Base-by-base conservation (phyloP, 2,329 filamentous ascomycete species). In the Monilinia polystroma region DNA sequence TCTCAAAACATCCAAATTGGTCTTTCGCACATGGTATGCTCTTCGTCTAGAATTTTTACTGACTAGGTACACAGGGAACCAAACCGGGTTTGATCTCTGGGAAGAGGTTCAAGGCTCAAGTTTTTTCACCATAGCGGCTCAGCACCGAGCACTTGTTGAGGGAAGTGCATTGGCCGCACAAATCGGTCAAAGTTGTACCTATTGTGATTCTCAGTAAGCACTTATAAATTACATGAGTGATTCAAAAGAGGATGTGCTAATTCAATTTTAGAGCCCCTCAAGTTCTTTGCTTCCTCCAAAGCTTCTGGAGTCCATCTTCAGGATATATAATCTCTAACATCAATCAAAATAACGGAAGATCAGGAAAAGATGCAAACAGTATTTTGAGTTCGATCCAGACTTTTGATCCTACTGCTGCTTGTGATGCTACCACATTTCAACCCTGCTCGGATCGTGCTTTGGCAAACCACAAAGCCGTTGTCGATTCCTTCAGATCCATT, bases 71-170 rank as follows among this genome's bases (percentile, higher is more conserved):
- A 45, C 7, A 47, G 58, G 75, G 75, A 85, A 84, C 68, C 77
- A 82, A 67, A 82, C 82, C 7, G 83, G 82, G 0, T 95, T 87
- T 73, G 92, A 96, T 76, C 82, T 96, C 3, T 95, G 92, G 92
- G 92, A 95, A 76, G 92, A 95, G 76, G 85, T 93, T 18, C 80
- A 82, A 32, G 90, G 90, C 52, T 88, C 85, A 29, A 93, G 90
- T 0, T 95, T 93, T 81, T 96, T 94, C 78, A 95, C 91, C 1
- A 79, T 87, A 43, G 85, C 87, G 3, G 83, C 84, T 52, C 86
- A 90, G 68, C 87, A 94, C 75, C 86, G 91, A 71, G 83, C 86
- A n/a, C 80, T 89, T 18, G 80, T 87, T 8, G 87, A 91, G 78
- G 91, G 92, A 7, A 85, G 82, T 65, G 80, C 82, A 3, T 82